phyloP scores from a whole-genome alignment of 2,329 filamentous ascomycete species.

The Bisporella sp. region DNA sequence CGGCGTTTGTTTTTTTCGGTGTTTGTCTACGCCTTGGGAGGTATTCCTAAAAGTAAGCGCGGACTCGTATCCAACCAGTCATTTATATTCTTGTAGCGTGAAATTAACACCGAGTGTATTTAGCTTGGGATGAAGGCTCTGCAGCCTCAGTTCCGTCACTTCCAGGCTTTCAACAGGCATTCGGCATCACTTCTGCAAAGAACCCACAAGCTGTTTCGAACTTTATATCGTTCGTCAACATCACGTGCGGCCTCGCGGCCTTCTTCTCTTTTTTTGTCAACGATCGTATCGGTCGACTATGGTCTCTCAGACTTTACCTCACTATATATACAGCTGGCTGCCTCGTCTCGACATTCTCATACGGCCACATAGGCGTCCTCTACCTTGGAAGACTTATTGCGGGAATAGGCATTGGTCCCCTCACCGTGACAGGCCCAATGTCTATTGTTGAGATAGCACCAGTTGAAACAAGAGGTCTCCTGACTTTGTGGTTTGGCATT shows the following conservation, averaged over 20 bases:
- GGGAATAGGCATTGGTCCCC: background rate
- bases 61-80: background rate
- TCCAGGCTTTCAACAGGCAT: background rate
- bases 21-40: background rate
- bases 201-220: background rate
- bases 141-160: background rate
- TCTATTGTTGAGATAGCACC: background rate
- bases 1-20: background rate
- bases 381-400: background rate
- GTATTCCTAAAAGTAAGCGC: background rate
- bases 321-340: background rate
- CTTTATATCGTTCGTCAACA: background rate
- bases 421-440: background rate
- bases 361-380: background rate
- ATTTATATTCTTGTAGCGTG: background rate
- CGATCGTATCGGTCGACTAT: background rate
- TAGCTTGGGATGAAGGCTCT: background rate
- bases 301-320: background rate
- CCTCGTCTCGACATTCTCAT: background rate
- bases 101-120: background rate
- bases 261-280: background rate
- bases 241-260: background rate
- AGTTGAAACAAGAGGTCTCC: background rate
- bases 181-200: background rate
- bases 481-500: background rate